These are phyloP conservation scores for Aspergillus novofumigatus DNA, from an alignment of 2,329 filamentous ascomycete species.

Conservation along the genomic window DNA sequence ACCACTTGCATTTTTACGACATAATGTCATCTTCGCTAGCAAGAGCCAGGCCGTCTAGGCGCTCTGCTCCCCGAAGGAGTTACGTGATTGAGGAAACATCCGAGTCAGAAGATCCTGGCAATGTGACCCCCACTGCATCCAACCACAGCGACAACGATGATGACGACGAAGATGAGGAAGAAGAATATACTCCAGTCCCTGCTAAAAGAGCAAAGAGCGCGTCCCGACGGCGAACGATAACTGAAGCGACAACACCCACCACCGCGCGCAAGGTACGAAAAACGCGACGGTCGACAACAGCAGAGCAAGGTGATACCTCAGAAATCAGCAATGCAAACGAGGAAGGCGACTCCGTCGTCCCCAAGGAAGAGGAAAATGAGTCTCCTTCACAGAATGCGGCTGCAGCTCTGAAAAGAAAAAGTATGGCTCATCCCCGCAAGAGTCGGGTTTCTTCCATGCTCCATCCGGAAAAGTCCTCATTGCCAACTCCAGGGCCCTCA, in stretches of 20 bases:
- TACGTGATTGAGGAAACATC: slow-evolving; percentile 73
- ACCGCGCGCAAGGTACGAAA: slow-evolving; percentile 27
- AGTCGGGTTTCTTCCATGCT: slow-evolving; percentile 40
- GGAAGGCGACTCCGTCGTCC: slow-evolving; percentile 29
- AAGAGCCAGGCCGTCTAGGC: slow-evolving; percentile 54
- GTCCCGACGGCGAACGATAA: slow-evolving; percentile 51
- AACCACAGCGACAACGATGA: slow-evolving; percentile 55
- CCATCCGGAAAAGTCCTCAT: slow-evolving; percentile 37
- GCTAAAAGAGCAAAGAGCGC: slow-evolving; percentile 55
- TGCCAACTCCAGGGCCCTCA: slow-evolving; percentile 50
- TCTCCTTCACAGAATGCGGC: slow-evolving; percentile 52
- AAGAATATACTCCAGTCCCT: slow-evolving; percentile 75
- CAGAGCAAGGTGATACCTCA: slow-evolving; percentile 56
- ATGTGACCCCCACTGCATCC: slow-evolving; percentile 40
- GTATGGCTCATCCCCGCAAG: slow-evolving; percentile 43
- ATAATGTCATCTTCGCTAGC: slow-evolving; percentile 37
- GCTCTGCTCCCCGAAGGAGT: slow-evolving; percentile 62
- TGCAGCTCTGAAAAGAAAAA: slow-evolving; percentile 66
- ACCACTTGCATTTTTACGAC: slow-evolving; percentile 10
- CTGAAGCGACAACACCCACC: slow-evolving; percentile 45
- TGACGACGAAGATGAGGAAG: slow-evolving; percentile 65
- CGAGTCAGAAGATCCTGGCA: slow-evolving; percentile 63
- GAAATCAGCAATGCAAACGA: slow-evolving; percentile 42
- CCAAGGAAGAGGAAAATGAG: slow-evolving; percentile 45
- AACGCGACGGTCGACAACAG: slow-evolving; percentile 43